Evolutionary conservation across 768 basidiomycete genomes (phyloP).

Genomic region (Pholiota molesta): DNA sequence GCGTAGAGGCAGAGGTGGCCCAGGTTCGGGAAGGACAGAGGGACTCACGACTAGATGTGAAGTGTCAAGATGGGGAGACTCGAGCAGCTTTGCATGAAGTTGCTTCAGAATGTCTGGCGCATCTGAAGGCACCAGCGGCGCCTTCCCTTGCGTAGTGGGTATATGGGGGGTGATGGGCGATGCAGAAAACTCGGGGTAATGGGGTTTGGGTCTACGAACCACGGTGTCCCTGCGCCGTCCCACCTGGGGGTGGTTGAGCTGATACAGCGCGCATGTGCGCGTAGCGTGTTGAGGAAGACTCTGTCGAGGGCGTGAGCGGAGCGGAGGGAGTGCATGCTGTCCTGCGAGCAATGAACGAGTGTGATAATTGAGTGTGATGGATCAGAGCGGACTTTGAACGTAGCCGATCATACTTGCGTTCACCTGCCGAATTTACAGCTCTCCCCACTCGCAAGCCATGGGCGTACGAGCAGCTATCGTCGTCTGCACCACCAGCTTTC

Average conservation of each 20-base stretch:
- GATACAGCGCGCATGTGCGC: conserved; percentile 6
- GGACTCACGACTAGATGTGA: conserved; percentile 56
- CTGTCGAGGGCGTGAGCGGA: conserved; percentile 8
- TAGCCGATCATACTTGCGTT: conserved; percentile 9
- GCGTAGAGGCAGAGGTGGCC: conserved; percentile 61
- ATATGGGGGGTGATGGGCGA: conserved; percentile 30
- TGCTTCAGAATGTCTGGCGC: conserved; percentile 54
- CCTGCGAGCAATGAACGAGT: neutral
- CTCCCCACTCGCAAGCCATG: conserved; percentile 39
- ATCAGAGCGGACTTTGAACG: conserved; percentile 26
- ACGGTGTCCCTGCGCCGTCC: conserved; percentile 17
- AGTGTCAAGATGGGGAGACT: conserved; percentile 72
- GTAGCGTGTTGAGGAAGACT: conserved; percentile 6
- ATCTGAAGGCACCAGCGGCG: conserved; percentile 50
- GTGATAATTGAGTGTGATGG: conserved; percentile 7
- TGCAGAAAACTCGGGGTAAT: conserved; percentile 25
- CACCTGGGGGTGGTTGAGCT: conserved; percentile 3
- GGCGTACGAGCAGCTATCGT: conserved; percentile 76
- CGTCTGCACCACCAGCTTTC: conserved; percentile 77
- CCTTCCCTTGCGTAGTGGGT: conserved; percentile 18
- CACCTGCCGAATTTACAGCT: neutral
- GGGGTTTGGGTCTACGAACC: conserved; percentile 65
- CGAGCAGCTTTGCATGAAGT: conserved; percentile 57
- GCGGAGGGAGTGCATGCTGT: conserved; percentile 14
- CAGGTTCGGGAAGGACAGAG: conserved; percentile 51